These are phyloP conservation scores for Nicotiana noctiflora DNA, from an alignment of 257 asterid genomes.

Conservation along the genomic window DNA sequence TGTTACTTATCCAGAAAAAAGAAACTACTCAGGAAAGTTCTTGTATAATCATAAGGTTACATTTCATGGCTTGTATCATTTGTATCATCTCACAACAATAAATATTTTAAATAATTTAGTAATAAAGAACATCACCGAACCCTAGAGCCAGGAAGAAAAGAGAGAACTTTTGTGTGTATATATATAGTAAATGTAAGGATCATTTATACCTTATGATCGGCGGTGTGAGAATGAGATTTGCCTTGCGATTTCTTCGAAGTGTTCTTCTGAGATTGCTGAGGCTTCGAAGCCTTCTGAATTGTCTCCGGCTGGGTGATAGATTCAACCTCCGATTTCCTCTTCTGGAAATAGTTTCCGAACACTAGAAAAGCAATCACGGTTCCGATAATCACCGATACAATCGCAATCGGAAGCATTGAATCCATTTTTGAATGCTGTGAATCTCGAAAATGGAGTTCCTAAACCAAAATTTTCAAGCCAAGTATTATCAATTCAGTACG, in stretches of 20 bases:
- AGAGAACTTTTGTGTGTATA: background rate
- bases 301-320: conserved; percentile 52
- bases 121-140: background rate
- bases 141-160: background rate
- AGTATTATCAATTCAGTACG: background rate
- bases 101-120: background rate
- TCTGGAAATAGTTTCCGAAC: conserved; percentile 63
- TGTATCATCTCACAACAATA: background rate
- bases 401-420: conserved; percentile 40
- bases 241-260: conserved; percentile 47
- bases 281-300: conserved; percentile 36
- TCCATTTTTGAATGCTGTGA: conserved; percentile 37
- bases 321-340: conserved; percentile 66
- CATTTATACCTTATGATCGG: conserved; percentile 65
- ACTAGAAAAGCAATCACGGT: conserved; percentile 54
- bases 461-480: background rate
- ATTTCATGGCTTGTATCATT: conserved; percentile 9
- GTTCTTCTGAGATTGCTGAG: conserved; percentile 15
- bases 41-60: background rate
- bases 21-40: background rate
- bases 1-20: background rate
- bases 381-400: conserved; percentile 60
- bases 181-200: background rate
- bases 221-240: conserved; percentile 60
- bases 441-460: background rate